Base-by-base conservation (phyloP, 352 stramenopile species). In the Pythium dissotocum region DNA sequence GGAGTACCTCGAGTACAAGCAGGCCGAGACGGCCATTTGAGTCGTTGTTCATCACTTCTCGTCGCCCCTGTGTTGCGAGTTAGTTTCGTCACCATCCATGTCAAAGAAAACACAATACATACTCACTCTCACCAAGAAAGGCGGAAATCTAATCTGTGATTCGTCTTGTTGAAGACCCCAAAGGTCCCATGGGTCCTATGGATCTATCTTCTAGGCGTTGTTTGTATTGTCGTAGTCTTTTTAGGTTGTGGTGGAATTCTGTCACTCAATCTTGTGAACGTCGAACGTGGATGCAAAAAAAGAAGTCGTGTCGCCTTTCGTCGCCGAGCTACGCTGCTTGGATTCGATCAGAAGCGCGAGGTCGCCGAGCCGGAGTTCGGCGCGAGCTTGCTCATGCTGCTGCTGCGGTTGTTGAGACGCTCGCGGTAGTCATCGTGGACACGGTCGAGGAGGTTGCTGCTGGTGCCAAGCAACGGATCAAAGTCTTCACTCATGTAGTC, bases 381-480 rank as follows among this genome's bases (percentile, higher is more conserved):
- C 21, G 66, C 60, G 33, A 67, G 63, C 58, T 78, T 72, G 53
- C 33, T 70, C 14, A 38, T 48, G 42, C 67, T 82, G 21, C 56
- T 68, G 26, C 46, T 77, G 16, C 77, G 83, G 51, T 85, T 80
- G 59, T 75, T 90, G 62, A 94, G 61, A 8, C 84, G 83, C 61
- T 91, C 84, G 42, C 78, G 80, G 57, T 93, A 94, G 61, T 91
- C 83, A 40, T 90, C 80, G 56, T 93, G 84, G 44, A 94, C 86
- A 56, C 89, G 84, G 30, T 76, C 80, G 53, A 94, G 73, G 42
- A 94, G 75, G 48, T 82, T 91, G 33, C 54, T 67, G 24, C 81
- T 75, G 55, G 69, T 69, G 14, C 84, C 84, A 2, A 92, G 63
- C 62, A 94, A 69, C 7, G 86, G 86, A 58, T 94, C 86, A 58